Evolutionary conservation across 75 land plant species (phyloP).

Genomic region (Pinus albicaulis): DNA sequence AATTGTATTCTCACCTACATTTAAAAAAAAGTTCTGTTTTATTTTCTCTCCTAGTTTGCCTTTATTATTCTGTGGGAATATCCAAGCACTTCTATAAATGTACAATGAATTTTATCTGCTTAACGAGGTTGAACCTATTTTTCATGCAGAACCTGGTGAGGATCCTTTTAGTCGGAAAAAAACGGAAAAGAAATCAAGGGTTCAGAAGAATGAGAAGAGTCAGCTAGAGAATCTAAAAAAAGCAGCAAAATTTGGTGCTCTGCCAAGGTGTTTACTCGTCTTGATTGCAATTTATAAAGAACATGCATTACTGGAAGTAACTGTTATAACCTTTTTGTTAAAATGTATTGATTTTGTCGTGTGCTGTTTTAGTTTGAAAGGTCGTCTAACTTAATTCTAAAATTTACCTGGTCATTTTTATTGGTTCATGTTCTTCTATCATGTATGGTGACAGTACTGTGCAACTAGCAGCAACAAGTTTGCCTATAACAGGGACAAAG

Average conservation of each 20-base stretch:
- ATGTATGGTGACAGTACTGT: conserved; percentile 60
- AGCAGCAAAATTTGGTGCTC: conserved; percentile 82
- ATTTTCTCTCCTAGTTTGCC: too few species aligned
- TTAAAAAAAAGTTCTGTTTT: too few species aligned
- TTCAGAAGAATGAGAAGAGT: conserved; percentile 88
- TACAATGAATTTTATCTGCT: background rate
- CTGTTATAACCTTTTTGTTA: background rate
- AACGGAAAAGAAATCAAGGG: conserved; percentile 68
- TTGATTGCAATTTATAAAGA: background rate
- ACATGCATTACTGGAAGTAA: background rate
- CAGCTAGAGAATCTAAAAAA: conserved; percentile 80
- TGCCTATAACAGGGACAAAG: conserved; percentile 90
- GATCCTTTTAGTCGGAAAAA: conserved; percentile 80
- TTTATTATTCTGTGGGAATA: background rate
- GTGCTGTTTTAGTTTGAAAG: background rate
- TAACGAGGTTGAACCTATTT: background rate
- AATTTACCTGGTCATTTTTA: background rate
- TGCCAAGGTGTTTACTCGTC: conserved; percentile 60
- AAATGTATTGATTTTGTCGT: background rate
- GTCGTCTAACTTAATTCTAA: background rate
- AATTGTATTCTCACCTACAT: too few species aligned
- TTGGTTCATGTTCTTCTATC: background rate
- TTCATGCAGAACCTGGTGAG: conserved; percentile 71
- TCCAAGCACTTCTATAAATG: background rate
- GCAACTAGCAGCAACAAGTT: conserved; percentile 84